Conservation (phyloP, 148 eudicot genomes). For the Rhododendron griersonianum region DNA sequence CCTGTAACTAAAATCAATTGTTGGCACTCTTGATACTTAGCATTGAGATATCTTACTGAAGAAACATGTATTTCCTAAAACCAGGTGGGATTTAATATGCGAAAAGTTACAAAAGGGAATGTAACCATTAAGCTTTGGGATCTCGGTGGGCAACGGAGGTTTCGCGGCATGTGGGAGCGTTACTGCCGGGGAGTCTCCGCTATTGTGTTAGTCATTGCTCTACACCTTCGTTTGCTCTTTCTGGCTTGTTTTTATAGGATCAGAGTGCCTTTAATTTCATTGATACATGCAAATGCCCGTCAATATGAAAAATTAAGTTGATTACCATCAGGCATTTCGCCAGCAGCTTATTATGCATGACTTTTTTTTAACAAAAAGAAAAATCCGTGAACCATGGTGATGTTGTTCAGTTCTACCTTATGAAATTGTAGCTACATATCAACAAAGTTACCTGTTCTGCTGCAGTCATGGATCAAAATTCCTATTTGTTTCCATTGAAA, state of each 20-base stretch:
- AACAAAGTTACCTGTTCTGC: background rate
- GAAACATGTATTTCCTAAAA: background rate
- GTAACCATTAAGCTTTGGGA: slow-evolving; percentile 96
- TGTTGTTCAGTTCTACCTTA: background rate
- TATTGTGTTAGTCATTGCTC: slow-evolving; percentile 49
- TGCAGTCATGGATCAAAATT: background rate
- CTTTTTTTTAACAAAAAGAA: background rate
- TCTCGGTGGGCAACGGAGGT: slow-evolving; percentile 88
- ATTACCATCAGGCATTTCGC: background rate
- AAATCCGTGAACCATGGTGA: background rate
- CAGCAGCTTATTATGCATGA: background rate
- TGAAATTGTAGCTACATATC: background rate
- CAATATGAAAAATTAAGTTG: background rate
- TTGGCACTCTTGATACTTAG: background rate
- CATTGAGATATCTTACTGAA: background rate
- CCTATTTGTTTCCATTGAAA: background rate
- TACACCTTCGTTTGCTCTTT: background rate
- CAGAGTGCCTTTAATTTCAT: background rate
- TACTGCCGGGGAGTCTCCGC: slow-evolving; percentile 89
- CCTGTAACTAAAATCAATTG: background rate
- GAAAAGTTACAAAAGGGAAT: slow-evolving; percentile 73
- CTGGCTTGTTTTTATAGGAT: background rate
- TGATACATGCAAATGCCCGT: background rate
- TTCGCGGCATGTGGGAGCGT: slow-evolving; percentile 95
- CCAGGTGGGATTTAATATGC: slow-evolving; percentile 94